Percentiles rank a stretch among this genome's conserved stretches.
These are phyloP conservation scores for Venturiaceae sp. DNA, from an alignment of 2,329 filamentous ascomycete species.

Conservation along the genomic window DNA sequence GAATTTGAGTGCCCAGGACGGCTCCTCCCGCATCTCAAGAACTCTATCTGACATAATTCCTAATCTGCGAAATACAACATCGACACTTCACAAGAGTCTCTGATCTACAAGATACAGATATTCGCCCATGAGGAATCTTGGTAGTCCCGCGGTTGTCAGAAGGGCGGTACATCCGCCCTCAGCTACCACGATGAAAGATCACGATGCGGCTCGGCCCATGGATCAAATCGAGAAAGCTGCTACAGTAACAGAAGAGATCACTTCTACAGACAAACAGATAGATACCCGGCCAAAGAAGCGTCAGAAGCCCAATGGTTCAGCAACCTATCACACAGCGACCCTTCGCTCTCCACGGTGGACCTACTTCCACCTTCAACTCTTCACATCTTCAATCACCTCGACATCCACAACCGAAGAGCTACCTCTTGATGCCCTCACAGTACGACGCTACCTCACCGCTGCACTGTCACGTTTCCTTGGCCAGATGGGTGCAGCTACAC, in stretches of 20 bases:
- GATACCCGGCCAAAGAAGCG: background rate
- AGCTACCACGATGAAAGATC: background rate
- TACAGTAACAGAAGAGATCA: too few species aligned
- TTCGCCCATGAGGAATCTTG: too few species aligned
- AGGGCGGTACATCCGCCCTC: background rate
- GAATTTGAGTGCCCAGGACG: too few species aligned
- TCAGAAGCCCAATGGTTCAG: slow-evolving; percentile 4
- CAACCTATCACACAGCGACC: slow-evolving; percentile 25
- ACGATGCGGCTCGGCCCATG: background rate
- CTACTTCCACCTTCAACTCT: slow-evolving; percentile 9
- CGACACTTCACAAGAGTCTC: too few species aligned
- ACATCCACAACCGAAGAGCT: background rate
- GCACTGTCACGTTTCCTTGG: slow-evolving; percentile 63
- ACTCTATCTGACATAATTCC: too few species aligned
- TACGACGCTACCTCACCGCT: slow-evolving; percentile 51
- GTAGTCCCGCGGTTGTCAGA: too few species aligned
- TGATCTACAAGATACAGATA: too few species aligned
- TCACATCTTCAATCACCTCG: background rate
- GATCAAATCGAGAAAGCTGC: too few species aligned
- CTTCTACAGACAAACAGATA: background rate
- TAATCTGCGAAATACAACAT: too few species aligned
- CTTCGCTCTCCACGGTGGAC: slow-evolving; percentile 26
- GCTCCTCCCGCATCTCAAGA: too few species aligned
- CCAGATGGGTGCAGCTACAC: slow-evolving; percentile 54
- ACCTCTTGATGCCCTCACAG: slow-evolving; percentile 51